Evolutionary conservation across 352 stramenopile species (phyloP).

Genomic region (Globisporangium middletonii): DNA sequence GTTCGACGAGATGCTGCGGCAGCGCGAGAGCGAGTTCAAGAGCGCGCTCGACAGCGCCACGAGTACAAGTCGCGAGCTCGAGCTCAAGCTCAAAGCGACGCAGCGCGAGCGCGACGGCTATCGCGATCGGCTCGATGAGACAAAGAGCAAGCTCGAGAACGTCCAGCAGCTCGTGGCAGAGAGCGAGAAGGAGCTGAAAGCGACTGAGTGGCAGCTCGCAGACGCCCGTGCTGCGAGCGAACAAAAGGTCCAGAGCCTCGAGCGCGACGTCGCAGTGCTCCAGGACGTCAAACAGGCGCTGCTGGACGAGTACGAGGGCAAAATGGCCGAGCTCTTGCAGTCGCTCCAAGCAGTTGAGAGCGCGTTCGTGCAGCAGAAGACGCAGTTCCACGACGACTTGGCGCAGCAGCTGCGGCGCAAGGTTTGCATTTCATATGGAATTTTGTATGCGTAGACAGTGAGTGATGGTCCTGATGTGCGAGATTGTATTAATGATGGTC

Average conservation of each 20-base stretch:
- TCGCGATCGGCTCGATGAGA: constrained; percentile 37
- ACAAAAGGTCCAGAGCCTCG: constrained; percentile 55
- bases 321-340: constrained; percentile 80
- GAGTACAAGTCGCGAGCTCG: constrained; percentile 40
- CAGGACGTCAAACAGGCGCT: constrained; percentile 73
- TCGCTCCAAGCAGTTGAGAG: constrained; percentile 78
- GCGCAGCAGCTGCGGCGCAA: constrained; percentile 39
- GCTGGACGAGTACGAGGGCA: constrained; percentile 80
- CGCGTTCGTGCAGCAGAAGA: constrained; percentile 81
- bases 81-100: constrained; percentile 50
- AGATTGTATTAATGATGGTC: background rate
- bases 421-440: constrained; percentile 14
- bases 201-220: constrained; percentile 60
- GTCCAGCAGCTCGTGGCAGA: constrained; percentile 50
- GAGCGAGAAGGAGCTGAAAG: constrained; percentile 62
- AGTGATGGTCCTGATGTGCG: background rate
- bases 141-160: constrained; percentile 65
- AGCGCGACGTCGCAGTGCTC: constrained; percentile 43
- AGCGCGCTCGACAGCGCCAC: constrained; percentile 33
- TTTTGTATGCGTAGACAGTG: constrained; percentile 1
- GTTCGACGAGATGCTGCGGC: constrained; percentile 73
- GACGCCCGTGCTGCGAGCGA: constrained; percentile 56
- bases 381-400: constrained; percentile 69
- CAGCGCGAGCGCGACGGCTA: constrained; percentile 35
- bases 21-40: constrained; percentile 61